phyloP scores from a whole-genome alignment of 1,284 basidiomycete species.

The Rhizoctonia solani region DNA sequence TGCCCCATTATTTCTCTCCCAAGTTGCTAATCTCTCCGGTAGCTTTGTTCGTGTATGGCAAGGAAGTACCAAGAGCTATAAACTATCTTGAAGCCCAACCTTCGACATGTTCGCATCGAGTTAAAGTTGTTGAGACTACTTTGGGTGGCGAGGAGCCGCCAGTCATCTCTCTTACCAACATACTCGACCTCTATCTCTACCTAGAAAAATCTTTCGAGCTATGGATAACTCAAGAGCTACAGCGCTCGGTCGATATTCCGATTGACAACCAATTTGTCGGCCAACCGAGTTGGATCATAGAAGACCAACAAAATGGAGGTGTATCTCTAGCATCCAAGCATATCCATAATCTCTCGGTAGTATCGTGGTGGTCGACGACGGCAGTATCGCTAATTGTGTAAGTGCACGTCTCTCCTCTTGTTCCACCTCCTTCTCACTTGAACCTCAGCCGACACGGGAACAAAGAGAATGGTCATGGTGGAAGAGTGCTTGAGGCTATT shows the following conservation, averaged over 20 bases:
- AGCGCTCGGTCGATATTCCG: not conserved
- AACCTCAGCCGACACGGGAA: not conserved
- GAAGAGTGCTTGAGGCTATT: slow-evolving; percentile 1
- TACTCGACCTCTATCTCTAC: not conserved
- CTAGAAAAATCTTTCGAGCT: slow-evolving; percentile 1
- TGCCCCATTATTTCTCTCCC: too few species aligned
- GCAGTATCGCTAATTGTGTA: slow-evolving; percentile 5
- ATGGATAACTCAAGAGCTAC: slow-evolving; percentile 2
- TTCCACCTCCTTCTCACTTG: not conserved
- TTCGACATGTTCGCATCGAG: not conserved
- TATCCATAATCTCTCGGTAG: not conserved
- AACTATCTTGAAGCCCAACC: not conserved
- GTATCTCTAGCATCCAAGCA: not conserved
- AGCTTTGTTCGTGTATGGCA: not conserved
- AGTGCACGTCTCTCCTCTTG: not conserved
- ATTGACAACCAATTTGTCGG: not conserved
- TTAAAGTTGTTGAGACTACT: too few species aligned
- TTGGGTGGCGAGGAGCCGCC: too few species aligned
- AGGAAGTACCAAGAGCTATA: not conserved
- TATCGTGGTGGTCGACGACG: not conserved
- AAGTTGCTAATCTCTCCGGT: not conserved
- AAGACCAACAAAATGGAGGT: slow-evolving; percentile 9
- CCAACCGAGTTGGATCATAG: slow-evolving; percentile 17
- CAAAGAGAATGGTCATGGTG: slow-evolving; percentile 9
- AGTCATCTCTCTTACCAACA: too few species aligned